Conservation (phyloP, 2,329 filamentous ascomycete species). For the Fonsecaea nubica region DNA sequence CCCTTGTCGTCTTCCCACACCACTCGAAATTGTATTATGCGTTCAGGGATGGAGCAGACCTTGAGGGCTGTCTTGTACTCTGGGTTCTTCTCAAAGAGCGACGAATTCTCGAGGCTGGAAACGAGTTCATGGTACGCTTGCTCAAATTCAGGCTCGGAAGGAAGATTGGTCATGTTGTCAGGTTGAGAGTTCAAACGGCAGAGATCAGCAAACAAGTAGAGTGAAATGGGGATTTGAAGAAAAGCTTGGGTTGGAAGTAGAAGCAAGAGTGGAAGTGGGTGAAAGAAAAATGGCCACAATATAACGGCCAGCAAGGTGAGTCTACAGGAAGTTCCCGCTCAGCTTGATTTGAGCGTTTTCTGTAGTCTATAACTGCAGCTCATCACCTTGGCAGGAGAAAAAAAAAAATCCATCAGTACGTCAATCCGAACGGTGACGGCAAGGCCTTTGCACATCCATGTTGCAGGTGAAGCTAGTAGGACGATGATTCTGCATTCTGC, state of each 20-base stretch:
- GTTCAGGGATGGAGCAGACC: conserved; percentile 89
- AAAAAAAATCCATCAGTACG: conserved; percentile 2
- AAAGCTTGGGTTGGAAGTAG: not conserved
- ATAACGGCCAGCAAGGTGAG: not conserved
- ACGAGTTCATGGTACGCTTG: conserved; percentile 97
- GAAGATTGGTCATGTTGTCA: conserved; percentile 76
- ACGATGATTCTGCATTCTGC: not conserved
- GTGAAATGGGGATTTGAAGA: not conserved
- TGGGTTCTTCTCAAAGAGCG: conserved; percentile 90
- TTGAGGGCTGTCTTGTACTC: conserved; percentile 91
- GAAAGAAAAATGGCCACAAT: not conserved
- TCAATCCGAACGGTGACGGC: conserved; percentile 12
- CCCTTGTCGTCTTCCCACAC: conserved; percentile 96
- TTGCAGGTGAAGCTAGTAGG: conserved; percentile 17
- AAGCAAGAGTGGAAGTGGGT: not conserved
- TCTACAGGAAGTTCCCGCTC: not conserved
- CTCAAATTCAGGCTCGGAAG: conserved; percentile 94
- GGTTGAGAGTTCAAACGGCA: not conserved
- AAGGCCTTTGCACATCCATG: conserved; percentile 9
- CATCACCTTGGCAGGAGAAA: conserved; percentile 2
- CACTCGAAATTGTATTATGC: conserved; percentile 95
- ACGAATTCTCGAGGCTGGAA: conserved; percentile 91
- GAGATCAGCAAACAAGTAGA: not conserved
- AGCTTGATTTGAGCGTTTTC: not conserved
- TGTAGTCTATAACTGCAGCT: not conserved